A percentile compares a stretch with the other conserved stretches of the same genome.
phyloP scores from a whole-genome alignment of 805 yeast genomes.

The Pichia insulana region DNA sequence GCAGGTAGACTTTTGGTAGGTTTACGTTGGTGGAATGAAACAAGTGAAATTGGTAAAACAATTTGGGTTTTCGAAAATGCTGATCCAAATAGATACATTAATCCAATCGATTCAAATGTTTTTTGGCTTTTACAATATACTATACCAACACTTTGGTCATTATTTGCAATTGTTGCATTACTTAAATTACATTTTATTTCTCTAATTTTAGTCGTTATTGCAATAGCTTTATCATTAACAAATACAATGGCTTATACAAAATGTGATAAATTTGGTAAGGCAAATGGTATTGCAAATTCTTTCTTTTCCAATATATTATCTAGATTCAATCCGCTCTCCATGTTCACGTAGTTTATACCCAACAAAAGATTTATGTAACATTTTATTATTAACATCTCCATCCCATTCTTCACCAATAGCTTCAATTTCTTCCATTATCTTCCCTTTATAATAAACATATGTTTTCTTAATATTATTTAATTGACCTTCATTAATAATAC shows the following conservation, averaged over 20 bases:
- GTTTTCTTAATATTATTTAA: conserved; percentile 3
- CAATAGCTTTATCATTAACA: conserved; percentile 63
- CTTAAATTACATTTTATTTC: conserved; percentile 68
- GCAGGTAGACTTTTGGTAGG: conserved; percentile 88
- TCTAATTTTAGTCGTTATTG: conserved; percentile 54
- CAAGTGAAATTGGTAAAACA: conserved; percentile 52
- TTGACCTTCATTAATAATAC: conserved; percentile 18
- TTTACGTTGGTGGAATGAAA: conserved; percentile 95
- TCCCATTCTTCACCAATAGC: conserved; percentile 27
- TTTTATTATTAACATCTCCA: conserved; percentile 23
- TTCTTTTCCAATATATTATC: conserved; percentile 40
- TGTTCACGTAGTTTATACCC: conserved; percentile 13
- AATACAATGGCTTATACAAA: conserved; percentile 86
- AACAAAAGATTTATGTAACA: conserved; percentile 26
- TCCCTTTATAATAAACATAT: conserved; percentile 2
- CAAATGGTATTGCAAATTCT: conserved; percentile 54
- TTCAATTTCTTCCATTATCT: conserved; percentile 25
- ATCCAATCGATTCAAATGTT: conserved; percentile 84
- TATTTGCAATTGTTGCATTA: conserved; percentile 68
- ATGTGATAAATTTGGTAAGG: conserved; percentile 88
- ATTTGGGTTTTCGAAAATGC: conserved; percentile 88
- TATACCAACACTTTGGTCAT: conserved; percentile 69
- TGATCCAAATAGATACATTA: conserved; percentile 60
- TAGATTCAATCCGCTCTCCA: conserved; percentile 10
- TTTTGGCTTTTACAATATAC: conserved; percentile 78